Conservation (phyloP, 768 basidiomycete genomes). For the Leccinum disarticulatum region DNA sequence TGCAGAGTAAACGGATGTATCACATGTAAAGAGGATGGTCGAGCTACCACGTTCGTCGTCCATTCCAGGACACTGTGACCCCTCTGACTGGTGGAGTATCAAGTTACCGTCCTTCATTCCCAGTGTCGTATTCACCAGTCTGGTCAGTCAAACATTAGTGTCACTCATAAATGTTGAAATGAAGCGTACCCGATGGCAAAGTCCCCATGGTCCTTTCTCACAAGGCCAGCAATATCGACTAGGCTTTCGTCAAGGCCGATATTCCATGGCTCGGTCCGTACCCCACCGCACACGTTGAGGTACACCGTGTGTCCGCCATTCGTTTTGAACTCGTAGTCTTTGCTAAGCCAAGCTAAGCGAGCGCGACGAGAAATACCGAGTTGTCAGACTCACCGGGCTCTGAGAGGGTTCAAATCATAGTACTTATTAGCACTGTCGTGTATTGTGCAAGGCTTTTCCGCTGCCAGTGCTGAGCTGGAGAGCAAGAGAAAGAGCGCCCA, state of each 20-base stretch:
- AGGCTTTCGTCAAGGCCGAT: conserved; percentile 47
- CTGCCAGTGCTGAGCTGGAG: conserved; percentile 20
- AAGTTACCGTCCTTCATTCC: conserved; percentile 51
- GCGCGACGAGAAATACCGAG: not conserved
- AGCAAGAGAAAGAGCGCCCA: conserved; percentile 2
- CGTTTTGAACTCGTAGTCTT: conserved; percentile 60
- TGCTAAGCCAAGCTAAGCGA: conserved; percentile 40
- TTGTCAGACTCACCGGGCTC: conserved; percentile 45
- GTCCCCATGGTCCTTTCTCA: conserved; percentile 61
- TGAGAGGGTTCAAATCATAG: conserved; percentile 67
- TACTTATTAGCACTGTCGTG: conserved; percentile 49
- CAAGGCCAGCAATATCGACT: conserved; percentile 60
- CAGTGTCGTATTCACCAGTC: conserved; percentile 60
- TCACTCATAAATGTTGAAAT: not conserved
- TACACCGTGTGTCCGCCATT: conserved; percentile 45
- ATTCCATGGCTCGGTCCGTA: conserved; percentile 59
- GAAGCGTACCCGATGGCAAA: conserved; percentile 66
- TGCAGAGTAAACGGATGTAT: conserved; percentile 55
- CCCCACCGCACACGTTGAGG: conserved; percentile 65
- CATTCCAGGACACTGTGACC: conserved; percentile 61
- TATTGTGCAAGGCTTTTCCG: conserved; percentile 61
- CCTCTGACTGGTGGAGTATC: conserved; percentile 55
- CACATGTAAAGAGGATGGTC: conserved; percentile 76
- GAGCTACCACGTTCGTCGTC: conserved; percentile 53
- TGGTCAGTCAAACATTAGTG: conserved; percentile 3